phyloP scores from a whole-genome alignment of 1,139 yeast genomes.

The Meyerozyma elateridarum region DNA sequence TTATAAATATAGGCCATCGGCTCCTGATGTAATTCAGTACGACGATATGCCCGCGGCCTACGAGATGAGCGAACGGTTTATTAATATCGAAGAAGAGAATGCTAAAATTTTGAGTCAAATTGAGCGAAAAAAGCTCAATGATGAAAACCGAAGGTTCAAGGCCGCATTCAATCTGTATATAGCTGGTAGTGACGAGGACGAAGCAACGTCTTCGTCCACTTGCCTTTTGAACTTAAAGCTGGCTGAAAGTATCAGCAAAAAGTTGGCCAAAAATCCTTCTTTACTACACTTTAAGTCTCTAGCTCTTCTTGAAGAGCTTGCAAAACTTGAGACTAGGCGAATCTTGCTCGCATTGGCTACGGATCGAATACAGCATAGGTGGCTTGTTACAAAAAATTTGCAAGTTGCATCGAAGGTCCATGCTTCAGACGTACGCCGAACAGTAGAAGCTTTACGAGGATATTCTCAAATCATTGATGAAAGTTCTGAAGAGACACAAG shows the following conservation, averaged over 20 bases:
- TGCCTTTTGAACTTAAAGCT: no score
- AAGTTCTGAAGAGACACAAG: no score
- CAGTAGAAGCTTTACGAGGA: no score
- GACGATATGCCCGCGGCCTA: slow-evolving; percentile 47
- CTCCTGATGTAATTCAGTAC: slow-evolving; percentile 22
- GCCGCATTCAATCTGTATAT: neutral
- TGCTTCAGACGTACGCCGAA: neutral
- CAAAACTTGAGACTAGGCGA: neutral
- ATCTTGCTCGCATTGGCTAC: neutral
- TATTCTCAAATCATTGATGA: neutral
- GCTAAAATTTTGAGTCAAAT: slow-evolving; percentile 12
- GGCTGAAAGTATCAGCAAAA: no score
- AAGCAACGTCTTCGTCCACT: no score
- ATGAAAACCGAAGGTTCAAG: slow-evolving; percentile 3
- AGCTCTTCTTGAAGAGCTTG: slow-evolving; percentile 1
- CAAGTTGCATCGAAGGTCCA: neutral
- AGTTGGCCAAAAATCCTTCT: no score
- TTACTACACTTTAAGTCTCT: neutral
- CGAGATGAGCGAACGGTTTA: slow-evolving; percentile 49
- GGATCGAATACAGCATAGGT: neutral
- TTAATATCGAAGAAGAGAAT: slow-evolving; percentile 45
- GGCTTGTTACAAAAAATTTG: neutral
- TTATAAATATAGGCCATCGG: slow-evolving; percentile 5
- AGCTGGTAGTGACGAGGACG: neutral
- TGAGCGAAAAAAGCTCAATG: slow-evolving; percentile 3